These are phyloP conservation scores for Colletotrichum orchidophilum DNA, from an alignment of 2,329 filamentous ascomycete species.

Conservation along the genomic window DNA sequence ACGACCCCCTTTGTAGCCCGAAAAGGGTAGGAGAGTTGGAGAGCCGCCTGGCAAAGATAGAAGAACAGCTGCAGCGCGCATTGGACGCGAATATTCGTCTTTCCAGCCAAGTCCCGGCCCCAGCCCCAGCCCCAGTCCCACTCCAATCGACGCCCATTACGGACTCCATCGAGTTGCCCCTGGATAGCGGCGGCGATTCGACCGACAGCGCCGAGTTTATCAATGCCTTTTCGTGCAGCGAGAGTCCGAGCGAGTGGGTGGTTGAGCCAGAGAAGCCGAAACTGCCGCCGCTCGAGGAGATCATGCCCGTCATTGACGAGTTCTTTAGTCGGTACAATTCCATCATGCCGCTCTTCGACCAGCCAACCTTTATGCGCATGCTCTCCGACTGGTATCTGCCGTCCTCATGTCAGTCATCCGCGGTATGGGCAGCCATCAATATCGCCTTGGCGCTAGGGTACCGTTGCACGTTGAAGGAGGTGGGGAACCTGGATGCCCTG, in stretches of 20 bases:
- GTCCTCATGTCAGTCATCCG: constrained; percentile 25
- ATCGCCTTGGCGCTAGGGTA: constrained; percentile 50
- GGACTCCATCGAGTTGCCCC: not conserved
- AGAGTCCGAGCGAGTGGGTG: constrained; percentile 19
- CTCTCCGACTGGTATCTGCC: constrained; percentile 46
- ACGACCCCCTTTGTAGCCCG: not conserved
- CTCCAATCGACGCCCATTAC: not conserved
- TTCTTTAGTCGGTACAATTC: constrained; percentile 49
- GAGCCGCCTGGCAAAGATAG: constrained; percentile 42
- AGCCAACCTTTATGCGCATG: constrained; percentile 47
- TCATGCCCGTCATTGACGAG: constrained; percentile 46
- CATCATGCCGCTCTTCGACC: constrained; percentile 49
- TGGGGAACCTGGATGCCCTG: constrained; percentile 34
- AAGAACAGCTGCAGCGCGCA: constrained; percentile 44
- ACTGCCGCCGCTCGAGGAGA: constrained; percentile 46
- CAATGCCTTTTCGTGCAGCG: not conserved
- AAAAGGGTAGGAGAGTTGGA: constrained; percentile 35
- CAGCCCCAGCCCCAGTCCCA: not conserved
- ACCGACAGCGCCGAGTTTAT: not conserved
- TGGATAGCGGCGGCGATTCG: not conserved
- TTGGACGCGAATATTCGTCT: constrained; percentile 34
- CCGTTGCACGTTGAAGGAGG: constrained; percentile 36
- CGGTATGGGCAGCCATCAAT: constrained; percentile 49
- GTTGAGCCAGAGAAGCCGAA: constrained; percentile 31
- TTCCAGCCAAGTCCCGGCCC: not conserved